Evolutionary conservation across 306 rosid species (phyloP).

Genomic region (Cucurbita maxima): DNA sequence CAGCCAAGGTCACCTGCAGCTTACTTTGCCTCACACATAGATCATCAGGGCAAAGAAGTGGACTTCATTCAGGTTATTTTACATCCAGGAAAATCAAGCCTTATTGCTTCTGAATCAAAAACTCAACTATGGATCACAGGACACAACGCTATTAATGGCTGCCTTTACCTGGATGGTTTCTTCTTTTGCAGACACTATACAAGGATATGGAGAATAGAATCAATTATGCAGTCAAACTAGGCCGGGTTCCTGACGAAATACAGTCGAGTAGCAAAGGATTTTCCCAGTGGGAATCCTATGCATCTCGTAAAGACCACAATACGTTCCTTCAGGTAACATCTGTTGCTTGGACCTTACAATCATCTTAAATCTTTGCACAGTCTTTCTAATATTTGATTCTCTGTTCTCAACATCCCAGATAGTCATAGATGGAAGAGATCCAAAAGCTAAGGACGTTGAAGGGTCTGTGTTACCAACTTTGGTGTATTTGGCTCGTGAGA

Average conservation of each 20-base stretch:
- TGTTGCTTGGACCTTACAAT: no score
- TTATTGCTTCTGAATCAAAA: background rate
- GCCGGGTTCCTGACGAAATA: constrained; percentile 37
- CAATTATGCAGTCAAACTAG: constrained; percentile 22
- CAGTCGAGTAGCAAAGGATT: constrained; percentile 30
- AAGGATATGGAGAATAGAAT: constrained; percentile 47
- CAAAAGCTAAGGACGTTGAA: constrained; percentile 32
- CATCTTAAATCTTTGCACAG: background rate
- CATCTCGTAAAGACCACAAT: constrained; percentile 53
- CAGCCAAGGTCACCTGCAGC: constrained; percentile 73
- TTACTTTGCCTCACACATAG: constrained; percentile 21
- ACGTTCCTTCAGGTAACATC: constrained; percentile 47
- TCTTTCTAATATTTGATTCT: background rate
- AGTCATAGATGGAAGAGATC: constrained; percentile 41
- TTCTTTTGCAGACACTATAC: constrained; percentile 36
- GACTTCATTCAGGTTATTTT: constrained; percentile 24
- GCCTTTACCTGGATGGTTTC: background rate
- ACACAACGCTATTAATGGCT: background rate
- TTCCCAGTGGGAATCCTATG: constrained; percentile 49
- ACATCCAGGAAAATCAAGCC: background rate
- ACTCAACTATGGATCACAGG: background rate
- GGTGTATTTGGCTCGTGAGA: constrained; percentile 75
- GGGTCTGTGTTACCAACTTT: constrained; percentile 49
- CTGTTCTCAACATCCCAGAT: constrained; percentile 20
- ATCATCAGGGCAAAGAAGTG: constrained; percentile 9